Conservation (phyloP, 2,329 filamentous ascomycete species). For the Tolypocladium capitatum region DNA sequence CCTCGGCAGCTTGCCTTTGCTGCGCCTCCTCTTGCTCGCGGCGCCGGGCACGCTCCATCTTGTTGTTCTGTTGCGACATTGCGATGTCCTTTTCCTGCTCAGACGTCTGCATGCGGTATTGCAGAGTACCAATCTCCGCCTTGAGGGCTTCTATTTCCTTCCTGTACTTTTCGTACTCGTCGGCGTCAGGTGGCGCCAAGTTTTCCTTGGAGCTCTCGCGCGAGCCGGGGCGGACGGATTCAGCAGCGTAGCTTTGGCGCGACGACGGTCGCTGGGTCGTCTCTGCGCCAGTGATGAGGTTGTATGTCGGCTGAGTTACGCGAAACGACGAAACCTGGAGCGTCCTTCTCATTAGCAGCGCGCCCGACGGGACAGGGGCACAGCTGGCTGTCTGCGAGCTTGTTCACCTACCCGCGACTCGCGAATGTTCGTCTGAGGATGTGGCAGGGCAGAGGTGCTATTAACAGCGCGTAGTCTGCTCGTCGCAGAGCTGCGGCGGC, state of each 20-base stretch:
- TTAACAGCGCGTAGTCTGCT: constrained; percentile 20
- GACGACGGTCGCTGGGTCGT: constrained; percentile 24
- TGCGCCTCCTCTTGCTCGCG: constrained; percentile 81
- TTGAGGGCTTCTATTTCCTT: constrained; percentile 63
- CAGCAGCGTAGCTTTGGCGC: constrained; percentile 25
- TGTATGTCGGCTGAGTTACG: constrained; percentile 42
- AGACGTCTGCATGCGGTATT: constrained; percentile 74
- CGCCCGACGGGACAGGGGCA: neutral
- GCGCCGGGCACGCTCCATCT: constrained; percentile 65
- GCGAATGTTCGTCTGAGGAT: constrained; percentile 21
- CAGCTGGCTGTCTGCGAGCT: neutral
- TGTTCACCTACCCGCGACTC: constrained; percentile 25
- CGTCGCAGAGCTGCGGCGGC: constrained; percentile 15
- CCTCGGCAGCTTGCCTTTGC: constrained; percentile 45
- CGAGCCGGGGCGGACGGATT: constrained; percentile 33
- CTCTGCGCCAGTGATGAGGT: constrained; percentile 44
- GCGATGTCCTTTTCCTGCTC: constrained; percentile 80
- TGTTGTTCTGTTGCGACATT: constrained; percentile 66
- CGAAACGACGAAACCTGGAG: constrained; percentile 32
- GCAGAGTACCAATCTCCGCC: constrained; percentile 75
- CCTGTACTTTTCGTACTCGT: constrained; percentile 44
- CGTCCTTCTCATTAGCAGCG: neutral
- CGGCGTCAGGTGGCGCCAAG: constrained; percentile 42
- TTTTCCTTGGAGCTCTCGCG: constrained; percentile 48
- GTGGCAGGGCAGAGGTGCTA: constrained; percentile 23